Evolutionary conservation across 1,284 basidiomycete species (phyloP).

Genomic region (Rhodotorula sp.): DNA sequence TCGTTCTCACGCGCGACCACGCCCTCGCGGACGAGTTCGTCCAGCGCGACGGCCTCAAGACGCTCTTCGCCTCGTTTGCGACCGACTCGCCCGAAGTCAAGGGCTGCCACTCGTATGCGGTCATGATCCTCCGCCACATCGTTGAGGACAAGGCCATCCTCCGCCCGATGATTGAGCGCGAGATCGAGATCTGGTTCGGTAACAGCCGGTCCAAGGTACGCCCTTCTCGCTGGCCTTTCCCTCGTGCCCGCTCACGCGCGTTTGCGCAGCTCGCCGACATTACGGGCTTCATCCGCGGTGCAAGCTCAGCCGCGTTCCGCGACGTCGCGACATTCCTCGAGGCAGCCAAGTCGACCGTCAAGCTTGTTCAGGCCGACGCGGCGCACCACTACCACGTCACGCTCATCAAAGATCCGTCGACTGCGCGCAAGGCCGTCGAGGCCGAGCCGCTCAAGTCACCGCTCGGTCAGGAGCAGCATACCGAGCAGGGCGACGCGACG

Average conservation of each 20-base stretch:
- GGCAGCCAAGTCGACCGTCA: conserved; percentile 68
- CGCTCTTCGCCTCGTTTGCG: conserved; percentile 53
- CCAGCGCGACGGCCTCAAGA: conserved; percentile 63
- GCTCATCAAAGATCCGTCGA: conserved; percentile 54
- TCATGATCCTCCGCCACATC: conserved; percentile 84
- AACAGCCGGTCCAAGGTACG: conserved; percentile 30
- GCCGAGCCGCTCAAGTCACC: conserved; percentile 44
- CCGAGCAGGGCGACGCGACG: conserved; percentile 37
- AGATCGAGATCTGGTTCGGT: conserved; percentile 58
- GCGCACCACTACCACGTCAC: conserved; percentile 62
- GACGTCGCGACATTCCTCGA: conserved; percentile 77
- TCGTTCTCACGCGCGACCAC: conserved; percentile 75
- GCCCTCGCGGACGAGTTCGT: conserved; percentile 64
- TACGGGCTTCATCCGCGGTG: conserved; percentile 70
- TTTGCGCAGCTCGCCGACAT: conserved; percentile 61
- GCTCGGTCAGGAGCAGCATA: conserved; percentile 44
- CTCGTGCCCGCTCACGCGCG: no score
- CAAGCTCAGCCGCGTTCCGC: conserved; percentile 77
- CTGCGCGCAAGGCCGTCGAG: conserved; percentile 9
- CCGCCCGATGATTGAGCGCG: conserved; percentile 73
- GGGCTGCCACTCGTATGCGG: conserved; percentile 78
- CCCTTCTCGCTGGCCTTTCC: neutral
- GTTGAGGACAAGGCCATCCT: conserved; percentile 75
- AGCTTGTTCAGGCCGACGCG: conserved; percentile 68
- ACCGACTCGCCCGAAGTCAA: conserved; percentile 51